Conservation (phyloP, 2,329 filamentous ascomycete genomes). For the Didymosphaeria variabile region DNA sequence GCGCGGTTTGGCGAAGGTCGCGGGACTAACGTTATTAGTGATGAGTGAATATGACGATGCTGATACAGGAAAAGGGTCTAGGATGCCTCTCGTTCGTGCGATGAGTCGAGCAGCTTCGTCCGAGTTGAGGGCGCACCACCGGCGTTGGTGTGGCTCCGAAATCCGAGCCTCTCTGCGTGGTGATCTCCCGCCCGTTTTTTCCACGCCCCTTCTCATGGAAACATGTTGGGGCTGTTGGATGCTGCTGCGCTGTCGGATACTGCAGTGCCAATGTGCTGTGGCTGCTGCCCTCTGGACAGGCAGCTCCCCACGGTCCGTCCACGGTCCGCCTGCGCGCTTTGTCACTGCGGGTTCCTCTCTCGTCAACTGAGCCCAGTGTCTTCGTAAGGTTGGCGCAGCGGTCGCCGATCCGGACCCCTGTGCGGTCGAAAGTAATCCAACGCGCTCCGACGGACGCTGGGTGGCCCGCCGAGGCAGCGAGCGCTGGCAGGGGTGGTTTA, state of each 20-base stretch:
- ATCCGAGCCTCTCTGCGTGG: conserved; percentile 25
- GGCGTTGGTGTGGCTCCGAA: conserved; percentile 28
- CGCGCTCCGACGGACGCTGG: conserved; percentile 44
- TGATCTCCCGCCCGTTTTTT: conserved; percentile 24
- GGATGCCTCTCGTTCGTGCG: conserved; percentile 8
- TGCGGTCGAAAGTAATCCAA: conserved; percentile 45
- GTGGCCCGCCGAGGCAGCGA: conserved; percentile 25
- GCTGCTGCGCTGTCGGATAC: conserved; percentile 21
- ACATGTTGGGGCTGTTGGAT: background rate
- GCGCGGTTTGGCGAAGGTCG: conserved; percentile 17
- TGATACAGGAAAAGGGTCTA: conserved; percentile 19
- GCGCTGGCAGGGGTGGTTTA: conserved; percentile 36
- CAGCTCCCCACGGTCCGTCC: too few relatives aligned
- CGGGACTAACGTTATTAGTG: conserved; percentile 31
- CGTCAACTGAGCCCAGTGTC: conserved; percentile 38
- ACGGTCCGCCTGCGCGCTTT: conserved; percentile 40
- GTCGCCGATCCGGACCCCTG: conserved; percentile 43
- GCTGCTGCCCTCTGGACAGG: too few relatives aligned
- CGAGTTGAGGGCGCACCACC: conserved; percentile 20
- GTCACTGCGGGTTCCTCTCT: conserved; percentile 36
- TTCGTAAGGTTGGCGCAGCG: conserved; percentile 49
- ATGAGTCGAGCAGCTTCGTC: conserved; percentile 23
- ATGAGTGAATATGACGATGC: conserved; percentile 33
- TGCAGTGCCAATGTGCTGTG: conserved; percentile 18
- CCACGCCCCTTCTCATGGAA: background rate